Percentiles rank a stretch among this genome's conserved stretches.
These are phyloP conservation scores for Glarea lozoyensis DNA, from an alignment of 495 filamentous ascomycete species.

Conservation along the genomic window DNA sequence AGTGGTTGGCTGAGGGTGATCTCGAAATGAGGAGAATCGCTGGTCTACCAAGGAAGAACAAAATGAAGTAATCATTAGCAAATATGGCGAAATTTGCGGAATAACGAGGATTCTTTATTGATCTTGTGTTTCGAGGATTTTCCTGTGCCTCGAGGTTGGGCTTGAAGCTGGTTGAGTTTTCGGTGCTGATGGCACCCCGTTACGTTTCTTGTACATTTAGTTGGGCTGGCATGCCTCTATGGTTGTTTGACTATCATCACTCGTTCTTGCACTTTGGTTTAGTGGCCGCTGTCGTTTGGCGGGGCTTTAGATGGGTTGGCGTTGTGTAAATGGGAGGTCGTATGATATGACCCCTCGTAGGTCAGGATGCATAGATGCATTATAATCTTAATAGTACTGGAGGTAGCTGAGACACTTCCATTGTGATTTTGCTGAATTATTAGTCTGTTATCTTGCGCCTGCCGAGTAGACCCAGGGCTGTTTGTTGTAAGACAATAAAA, in stretches of 20 bases:
- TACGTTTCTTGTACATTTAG: conserved; percentile 1
- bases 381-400: too few relatives aligned
- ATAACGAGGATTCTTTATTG: neutral
- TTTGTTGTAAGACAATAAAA: too few relatives aligned
- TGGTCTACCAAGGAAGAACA: conserved; percentile 40
- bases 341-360: neutral
- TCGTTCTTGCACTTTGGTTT: neutral
- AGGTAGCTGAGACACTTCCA: too few relatives aligned
- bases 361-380: too few relatives aligned
- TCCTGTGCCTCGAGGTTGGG: neutral
- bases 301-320: too few relatives aligned
- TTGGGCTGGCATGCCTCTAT: neutral
- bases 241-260: neutral
- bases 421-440: too few relatives aligned
- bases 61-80: conserved; percentile 9
- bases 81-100: neutral
- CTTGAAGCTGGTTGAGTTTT: neutral
- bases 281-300: neutral
- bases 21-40: conserved; percentile 41
- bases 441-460: too few relatives aligned
- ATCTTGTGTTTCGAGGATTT: too few relatives aligned
- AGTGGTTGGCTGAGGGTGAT: conserved; percentile 89
- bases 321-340: neutral
- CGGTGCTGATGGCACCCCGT: neutral
- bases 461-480: too few relatives aligned